Evolutionary conservation across 2,329 filamentous ascomycete species (phyloP).

Genomic region (Hypoxylon sp.): DNA sequence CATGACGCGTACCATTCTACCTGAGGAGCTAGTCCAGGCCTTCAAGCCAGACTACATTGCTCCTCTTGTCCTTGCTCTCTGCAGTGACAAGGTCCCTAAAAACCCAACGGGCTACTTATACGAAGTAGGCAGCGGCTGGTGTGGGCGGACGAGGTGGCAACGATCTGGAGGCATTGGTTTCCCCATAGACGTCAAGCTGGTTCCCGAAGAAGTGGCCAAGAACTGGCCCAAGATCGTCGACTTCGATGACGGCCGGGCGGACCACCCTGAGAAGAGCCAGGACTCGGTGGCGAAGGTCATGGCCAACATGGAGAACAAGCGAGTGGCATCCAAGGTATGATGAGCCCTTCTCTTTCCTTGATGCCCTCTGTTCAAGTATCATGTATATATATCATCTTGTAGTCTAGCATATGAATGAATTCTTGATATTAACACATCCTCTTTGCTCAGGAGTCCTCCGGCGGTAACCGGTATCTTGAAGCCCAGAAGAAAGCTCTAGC

Average conservation of each 20-base stretch:
- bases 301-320: constrained; percentile 87
- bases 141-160: constrained; percentile 93
- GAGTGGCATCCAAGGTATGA: constrained; percentile 72
- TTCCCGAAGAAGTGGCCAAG: constrained; percentile 84
- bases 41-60: constrained; percentile 99
- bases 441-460: constrained; percentile 45
- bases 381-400: constrained; percentile 46
- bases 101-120: constrained; percentile 88
- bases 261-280: constrained; percentile 84
- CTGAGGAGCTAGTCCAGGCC: constrained; percentile 96
- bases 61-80: constrained; percentile 87
- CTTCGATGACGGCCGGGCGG: constrained; percentile 89
- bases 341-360: constrained; percentile 57
- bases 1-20: constrained; percentile 94
- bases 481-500: constrained; percentile 82
- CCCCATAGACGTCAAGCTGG: constrained; percentile 85
- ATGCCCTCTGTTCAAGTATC: constrained; percentile 42
- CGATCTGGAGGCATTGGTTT: constrained; percentile 90
- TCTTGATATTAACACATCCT: constrained; percentile 45
- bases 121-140: constrained; percentile 96
- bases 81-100: constrained; percentile 86
- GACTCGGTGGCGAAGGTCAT: constrained; percentile 82
- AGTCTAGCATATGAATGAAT: constrained; percentile 47
- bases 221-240: constrained; percentile 83
- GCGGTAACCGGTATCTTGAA: constrained; percentile 75